Evolutionary conservation across 352 stramenopile genomes (phyloP).

Genomic region (Globisporangium megalacanthum): DNA sequence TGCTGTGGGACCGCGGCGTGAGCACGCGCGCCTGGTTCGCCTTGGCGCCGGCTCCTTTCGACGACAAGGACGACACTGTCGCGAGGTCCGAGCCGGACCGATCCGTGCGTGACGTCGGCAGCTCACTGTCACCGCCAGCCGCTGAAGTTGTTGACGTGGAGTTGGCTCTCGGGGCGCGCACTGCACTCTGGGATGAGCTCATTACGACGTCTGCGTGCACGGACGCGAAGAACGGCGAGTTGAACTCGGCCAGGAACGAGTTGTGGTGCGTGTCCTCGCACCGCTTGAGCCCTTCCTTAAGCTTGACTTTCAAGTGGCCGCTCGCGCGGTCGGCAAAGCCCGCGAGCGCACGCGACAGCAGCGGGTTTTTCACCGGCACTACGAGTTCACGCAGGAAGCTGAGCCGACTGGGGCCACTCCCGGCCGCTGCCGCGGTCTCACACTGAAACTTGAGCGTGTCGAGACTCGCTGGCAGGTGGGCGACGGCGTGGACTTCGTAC

Average conservation of each 20-base stretch:
- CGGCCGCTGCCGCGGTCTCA: constrained; percentile 24
- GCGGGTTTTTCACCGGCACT: constrained; percentile 74
- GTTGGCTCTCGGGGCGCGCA: constrained; percentile 3
- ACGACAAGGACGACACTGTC: not conserved
- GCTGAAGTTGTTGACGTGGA: not conserved
- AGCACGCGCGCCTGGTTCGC: constrained; percentile 45
- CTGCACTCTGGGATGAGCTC: constrained; percentile 13
- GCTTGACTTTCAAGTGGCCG: constrained; percentile 58
- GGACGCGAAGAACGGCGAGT: constrained; percentile 84
- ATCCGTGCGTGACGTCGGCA: constrained; percentile 6
- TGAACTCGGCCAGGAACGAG: constrained; percentile 70
- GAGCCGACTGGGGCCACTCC: constrained; percentile 14
- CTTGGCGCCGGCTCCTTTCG: constrained; percentile 22
- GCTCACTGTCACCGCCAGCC: not conserved
- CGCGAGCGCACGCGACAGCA: constrained; percentile 65
- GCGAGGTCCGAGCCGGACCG: not conserved
- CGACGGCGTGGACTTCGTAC: constrained; percentile 85
- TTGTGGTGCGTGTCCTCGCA: constrained; percentile 71
- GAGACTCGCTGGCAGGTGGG: constrained; percentile 64
- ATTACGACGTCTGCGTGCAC: constrained; percentile 49
- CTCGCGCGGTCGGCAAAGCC: constrained; percentile 63
- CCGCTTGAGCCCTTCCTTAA: constrained; percentile 72
- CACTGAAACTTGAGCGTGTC: constrained; percentile 83
- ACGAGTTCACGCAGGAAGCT: constrained; percentile 75
- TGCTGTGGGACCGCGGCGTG: constrained; percentile 32